Base-by-base conservation (phyloP, 352 stramenopile species). In the Phytophthora agathidicida region DNA sequence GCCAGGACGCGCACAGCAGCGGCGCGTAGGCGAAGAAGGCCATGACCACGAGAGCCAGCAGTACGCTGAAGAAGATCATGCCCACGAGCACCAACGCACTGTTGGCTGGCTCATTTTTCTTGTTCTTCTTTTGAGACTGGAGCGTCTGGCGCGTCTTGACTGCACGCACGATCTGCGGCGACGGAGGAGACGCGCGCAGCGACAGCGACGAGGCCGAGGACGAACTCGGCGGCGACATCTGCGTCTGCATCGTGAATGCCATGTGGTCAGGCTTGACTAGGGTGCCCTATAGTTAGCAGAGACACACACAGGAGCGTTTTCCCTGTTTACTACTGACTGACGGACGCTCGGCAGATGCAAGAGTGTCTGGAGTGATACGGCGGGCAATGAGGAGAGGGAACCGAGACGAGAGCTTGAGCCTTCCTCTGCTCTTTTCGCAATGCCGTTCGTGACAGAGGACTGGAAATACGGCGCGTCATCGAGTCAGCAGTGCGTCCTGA, bases 1-100 rank as follows among this genome's bases (percentile, higher is more conserved):
- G 67, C 77, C 81, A 93, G 8, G 81, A 92, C 36, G 78, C 81
- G 44, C 86, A 94, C 24, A 94, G 60, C 35, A 94, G 67, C 23
- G 86, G 86, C 27, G 86, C 86, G 42, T 87, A 90, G 49, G 83
- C 78, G 35, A 94, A 91, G 66, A 94, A 93, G 19, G 81, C 86
- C 71, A 94, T 83, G 44, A 94, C 55, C 13, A 88, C 61, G 22
- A 93, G 76, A 32, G 70, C 71, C 13, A 91, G 13, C 16, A 93
- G 44, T 39, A 94, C 63, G 1, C 75, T 73, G 8, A 80, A 73
- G 42, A 93, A 85, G 24, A 93, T 68, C 68, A 93, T 73, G 28
- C 68, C 68, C 20, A 94, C 78, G 28, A 94, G 69, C 35, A 89
- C 80, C 49, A 94, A 68, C 22, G 83, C 75, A 33, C 83, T 89